Evolutionary conservation across 2,329 filamentous ascomycete genomes (phyloP).

Genomic region (Xylariaceae sp.): DNA sequence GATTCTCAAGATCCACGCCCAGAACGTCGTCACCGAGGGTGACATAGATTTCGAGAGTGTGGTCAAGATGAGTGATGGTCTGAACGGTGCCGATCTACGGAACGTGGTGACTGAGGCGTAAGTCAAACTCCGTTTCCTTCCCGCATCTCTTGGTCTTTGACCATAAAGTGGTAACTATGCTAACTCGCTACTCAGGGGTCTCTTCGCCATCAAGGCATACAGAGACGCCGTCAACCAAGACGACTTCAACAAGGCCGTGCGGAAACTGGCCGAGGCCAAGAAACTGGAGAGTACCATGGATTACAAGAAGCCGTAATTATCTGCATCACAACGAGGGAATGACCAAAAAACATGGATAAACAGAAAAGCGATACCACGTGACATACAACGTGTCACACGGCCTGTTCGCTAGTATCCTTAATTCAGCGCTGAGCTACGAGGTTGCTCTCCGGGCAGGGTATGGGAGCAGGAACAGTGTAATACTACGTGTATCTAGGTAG

Average conservation of each 20-base stretch:
- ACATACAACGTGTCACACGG: too few relatives aligned
- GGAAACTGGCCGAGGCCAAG: slow-evolving; percentile 96
- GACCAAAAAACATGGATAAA: not conserved
- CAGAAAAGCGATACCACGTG: not conserved
- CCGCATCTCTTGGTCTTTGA: not conserved
- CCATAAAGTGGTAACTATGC: slow-evolving; percentile 23
- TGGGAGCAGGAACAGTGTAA: slow-evolving; percentile 5
- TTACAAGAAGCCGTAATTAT: slow-evolving; percentile 65
- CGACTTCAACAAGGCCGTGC: slow-evolving; percentile 98
- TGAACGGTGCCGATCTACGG: slow-evolving; percentile 94
- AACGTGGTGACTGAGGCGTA: slow-evolving; percentile 99
- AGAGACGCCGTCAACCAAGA: slow-evolving; percentile 95
- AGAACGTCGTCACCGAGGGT: slow-evolving; percentile 80
- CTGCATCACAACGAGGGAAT: not conserved
- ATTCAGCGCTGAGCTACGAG: too few relatives aligned
- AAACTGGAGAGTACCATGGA: slow-evolving; percentile 95
- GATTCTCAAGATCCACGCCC: slow-evolving; percentile 96
- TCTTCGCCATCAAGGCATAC: slow-evolving; percentile 98
- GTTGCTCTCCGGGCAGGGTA: too few relatives aligned
- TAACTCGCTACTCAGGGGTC: slow-evolving; percentile 54
- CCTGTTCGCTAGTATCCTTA: too few relatives aligned
- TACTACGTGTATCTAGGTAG: slow-evolving; percentile 10
- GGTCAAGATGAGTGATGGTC: slow-evolving; percentile 98
- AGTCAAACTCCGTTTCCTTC: slow-evolving; percentile 38
- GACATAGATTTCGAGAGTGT: slow-evolving; percentile 99